Base-by-base conservation (phyloP, 352 stramenopile species). In the Halophytophthora polymorphica region DNA sequence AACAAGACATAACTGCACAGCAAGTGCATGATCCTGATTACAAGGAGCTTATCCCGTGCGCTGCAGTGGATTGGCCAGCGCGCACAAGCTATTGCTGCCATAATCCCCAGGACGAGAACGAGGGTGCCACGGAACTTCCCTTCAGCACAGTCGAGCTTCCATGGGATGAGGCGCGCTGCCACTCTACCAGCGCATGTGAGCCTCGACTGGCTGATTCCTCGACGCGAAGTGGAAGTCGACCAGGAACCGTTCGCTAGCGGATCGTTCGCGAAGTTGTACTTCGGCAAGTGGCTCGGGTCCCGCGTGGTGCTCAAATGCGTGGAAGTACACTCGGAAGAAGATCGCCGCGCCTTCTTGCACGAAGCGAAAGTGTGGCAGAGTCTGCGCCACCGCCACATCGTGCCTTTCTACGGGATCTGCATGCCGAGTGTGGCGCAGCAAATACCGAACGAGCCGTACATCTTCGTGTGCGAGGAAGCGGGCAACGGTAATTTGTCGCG, bases 331-430 rank as follows among this genome's bases (percentile, higher is more conserved):
- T 41, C 28, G 0, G 10, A 40, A 4, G n/a, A n/a, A 10, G 23
- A 19, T 25, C 48, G 48, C n/a, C 5, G 29, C 21, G 48, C 38
- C 6, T 40, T 48, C 48, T 18, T 55, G 15, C 18, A 22, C 6
- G 84, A 96, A 45, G 91, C 95, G 50, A 80, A 77, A 5, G 71
- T 90, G 4, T 97, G 96, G 87, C 94, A 92, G 50, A 77, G 78
- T 19, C 58, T 98, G 5, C 58, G 73, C 14, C 88, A 98, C 62
- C 73, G 69, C 11, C 94, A 96, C 60, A 62, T 98, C 23, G 74
- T 98, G 2, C 61, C 72, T 22, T 77, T 98, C 55, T 60, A 59
- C 28, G 64, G 68, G 28, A 61, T 51, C 1, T 67, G 53, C 34
- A 17, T 59, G 3, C 43, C 35, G 15, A 28, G 29, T 21, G 33